Percentiles rank a stretch among this genome's conserved stretches.
Evolutionary conservation across 352 stramenopile species (phyloP).

Genomic region (Globisporangium rhizosaccharum): DNA sequence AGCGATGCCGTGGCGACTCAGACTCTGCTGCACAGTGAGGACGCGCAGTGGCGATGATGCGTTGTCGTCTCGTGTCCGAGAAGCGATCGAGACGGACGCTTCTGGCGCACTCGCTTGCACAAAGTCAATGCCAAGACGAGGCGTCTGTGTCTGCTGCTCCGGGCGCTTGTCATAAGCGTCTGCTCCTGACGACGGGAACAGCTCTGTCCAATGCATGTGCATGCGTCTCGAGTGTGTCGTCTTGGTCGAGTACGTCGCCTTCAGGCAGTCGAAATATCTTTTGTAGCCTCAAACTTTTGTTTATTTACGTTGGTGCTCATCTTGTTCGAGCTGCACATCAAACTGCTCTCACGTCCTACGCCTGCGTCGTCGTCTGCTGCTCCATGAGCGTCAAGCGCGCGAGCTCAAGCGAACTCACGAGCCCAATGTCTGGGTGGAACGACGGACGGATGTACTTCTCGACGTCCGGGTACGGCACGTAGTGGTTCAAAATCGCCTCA

Average conservation of each 20-base stretch:
- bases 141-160: not conserved
- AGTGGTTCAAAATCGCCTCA: constrained; percentile 68
- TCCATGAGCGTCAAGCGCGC: constrained; percentile 56
- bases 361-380: not conserved
- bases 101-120: constrained; percentile 41
- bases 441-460: constrained; percentile 78
- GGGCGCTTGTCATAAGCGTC: not conserved
- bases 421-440: constrained; percentile 77
- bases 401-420: constrained; percentile 81
- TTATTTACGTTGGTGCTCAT: not conserved
- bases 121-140: constrained; percentile 54
- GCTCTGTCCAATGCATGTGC: constrained; percentile 21
- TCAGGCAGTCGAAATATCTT: too few species aligned
- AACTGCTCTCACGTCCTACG: not conserved
- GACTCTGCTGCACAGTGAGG: constrained; percentile 38
- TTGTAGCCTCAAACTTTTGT: too few species aligned
- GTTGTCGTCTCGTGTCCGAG: not conserved
- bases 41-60: not conserved
- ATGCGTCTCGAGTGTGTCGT: not conserved
- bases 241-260: too few species aligned
- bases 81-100: constrained; percentile 21
- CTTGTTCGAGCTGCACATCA: too few species aligned
- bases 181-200: constrained; percentile 18
- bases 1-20: constrained; percentile 42
- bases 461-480: constrained; percentile 66